Evolutionary conservation across 1,139 yeast genomes (phyloP).

Genomic region (Kluyveromyces sp.): DNA sequence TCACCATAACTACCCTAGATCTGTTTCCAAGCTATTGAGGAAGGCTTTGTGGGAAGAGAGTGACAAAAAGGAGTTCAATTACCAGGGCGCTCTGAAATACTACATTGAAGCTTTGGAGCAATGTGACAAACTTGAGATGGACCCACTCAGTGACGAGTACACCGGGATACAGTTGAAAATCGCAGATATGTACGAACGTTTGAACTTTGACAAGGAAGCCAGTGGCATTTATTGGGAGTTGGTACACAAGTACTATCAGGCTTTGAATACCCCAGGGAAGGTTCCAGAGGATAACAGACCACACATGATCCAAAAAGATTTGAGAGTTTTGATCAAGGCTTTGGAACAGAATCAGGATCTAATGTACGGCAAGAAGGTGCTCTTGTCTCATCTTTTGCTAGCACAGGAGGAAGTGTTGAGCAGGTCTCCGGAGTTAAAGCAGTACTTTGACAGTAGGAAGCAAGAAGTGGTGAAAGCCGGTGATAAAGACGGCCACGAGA

Average conservation of each 20-base stretch:
- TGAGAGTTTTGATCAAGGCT: constrained; percentile 61
- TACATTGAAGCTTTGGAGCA: constrained; percentile 51
- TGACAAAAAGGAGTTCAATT: constrained; percentile 53
- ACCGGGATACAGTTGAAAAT: constrained; percentile 83
- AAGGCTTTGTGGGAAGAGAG: constrained; percentile 82
- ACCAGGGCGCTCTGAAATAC: constrained; percentile 56
- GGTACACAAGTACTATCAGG: constrained; percentile 55
- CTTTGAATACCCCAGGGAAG: constrained; percentile 37
- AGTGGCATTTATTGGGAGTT: constrained; percentile 59
- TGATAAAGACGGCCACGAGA: constrained; percentile 16
- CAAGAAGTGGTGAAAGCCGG: constrained; percentile 17
- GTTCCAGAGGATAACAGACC: constrained; percentile 38
- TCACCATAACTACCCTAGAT: constrained; percentile 44
- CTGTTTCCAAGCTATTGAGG: constrained; percentile 56
- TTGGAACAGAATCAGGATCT: constrained; percentile 53
- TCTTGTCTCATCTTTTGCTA: constrained; percentile 55
- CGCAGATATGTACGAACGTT: constrained; percentile 77
- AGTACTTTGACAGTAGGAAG: constrained; percentile 27
- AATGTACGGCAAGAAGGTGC: constrained; percentile 48
- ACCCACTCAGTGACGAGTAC: constrained; percentile 57
- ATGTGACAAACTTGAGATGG: constrained; percentile 43
- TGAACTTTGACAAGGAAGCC: constrained; percentile 57
- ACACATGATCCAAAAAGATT: constrained; percentile 63
- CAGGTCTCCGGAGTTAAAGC: constrained; percentile 30
- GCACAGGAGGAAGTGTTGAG: constrained; percentile 56